Evolutionary conservation across 176 grass and related monocot species (phyloP).

Genomic region (Avena eriantha): DNA sequence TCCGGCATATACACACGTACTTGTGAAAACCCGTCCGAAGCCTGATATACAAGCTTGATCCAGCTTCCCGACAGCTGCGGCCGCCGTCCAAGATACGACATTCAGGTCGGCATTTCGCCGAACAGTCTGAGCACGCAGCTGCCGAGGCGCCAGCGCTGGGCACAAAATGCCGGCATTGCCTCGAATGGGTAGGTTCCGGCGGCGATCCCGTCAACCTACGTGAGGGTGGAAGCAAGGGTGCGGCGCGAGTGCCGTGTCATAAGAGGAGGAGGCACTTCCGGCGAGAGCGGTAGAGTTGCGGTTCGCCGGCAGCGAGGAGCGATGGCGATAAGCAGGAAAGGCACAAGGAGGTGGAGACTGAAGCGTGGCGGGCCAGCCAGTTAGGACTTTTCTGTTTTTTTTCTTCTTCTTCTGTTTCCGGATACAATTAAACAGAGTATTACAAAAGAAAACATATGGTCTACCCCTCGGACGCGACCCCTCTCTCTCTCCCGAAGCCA

Average conservation of each 20-base stretch:
- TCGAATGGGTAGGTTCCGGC: neutral
- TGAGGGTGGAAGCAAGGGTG: neutral
- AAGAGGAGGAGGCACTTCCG: neutral
- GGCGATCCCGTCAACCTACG: neutral
- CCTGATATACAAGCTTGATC: neutral
- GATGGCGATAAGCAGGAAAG: too few species aligned
- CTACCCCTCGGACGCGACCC: too few species aligned
- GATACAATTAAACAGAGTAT: too few species aligned
- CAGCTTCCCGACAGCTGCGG: neutral
- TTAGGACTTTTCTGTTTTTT: too few species aligned
- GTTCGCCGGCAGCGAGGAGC: neutral
- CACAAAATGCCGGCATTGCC: neutral
- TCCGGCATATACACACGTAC: neutral
- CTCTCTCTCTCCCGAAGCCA: too few species aligned
- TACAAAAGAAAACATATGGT: too few species aligned
- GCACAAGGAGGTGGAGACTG: too few species aligned
- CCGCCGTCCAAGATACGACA: neutral
- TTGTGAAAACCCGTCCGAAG: neutral
- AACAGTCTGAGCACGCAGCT: conserved; percentile 5
- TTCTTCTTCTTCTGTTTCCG: too few species aligned
- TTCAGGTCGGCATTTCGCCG: conserved; percentile 31
- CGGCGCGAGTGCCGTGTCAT: neutral
- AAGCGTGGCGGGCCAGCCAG: too few species aligned
- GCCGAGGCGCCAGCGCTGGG: neutral
- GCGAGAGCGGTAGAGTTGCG: neutral